Conservation (phyloP, 2,329 filamentous ascomycete species). For the Coniochaeta prunicola region DNA sequence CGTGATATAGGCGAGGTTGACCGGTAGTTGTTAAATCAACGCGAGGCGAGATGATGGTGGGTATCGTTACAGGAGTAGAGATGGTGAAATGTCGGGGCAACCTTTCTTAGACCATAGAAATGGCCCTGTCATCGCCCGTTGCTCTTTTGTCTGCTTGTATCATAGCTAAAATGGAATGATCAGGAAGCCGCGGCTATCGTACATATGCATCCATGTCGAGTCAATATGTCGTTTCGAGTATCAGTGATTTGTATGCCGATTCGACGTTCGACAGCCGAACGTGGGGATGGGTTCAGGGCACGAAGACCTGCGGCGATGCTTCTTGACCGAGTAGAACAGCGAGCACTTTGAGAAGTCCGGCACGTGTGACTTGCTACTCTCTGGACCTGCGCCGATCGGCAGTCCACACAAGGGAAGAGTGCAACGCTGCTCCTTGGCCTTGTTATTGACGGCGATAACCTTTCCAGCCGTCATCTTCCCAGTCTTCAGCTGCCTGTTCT, state of each 20-base stretch:
- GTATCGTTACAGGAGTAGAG: background rate
- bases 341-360: conserved; percentile 21
- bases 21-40: background rate
- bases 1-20: conserved; percentile 2
- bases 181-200: background rate
- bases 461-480: background rate
- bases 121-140: background rate
- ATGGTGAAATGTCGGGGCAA: background rate
- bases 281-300: background rate
- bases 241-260: background rate
- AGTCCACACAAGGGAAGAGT: conserved; percentile 21
- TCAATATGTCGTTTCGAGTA: background rate
- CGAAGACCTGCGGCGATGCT: background rate
- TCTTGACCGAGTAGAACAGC: conserved; percentile 5
- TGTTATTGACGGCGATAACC: background rate
- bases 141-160: background rate
- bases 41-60: background rate
- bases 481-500: background rate
- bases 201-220: background rate
- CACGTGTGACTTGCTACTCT: conserved; percentile 24
- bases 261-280: background rate
- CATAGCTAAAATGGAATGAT: conserved; percentile 1
- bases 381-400: conserved; percentile 34
- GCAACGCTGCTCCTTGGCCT: background rate
- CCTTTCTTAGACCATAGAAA: conserved; percentile 1